Percentiles rank a stretch among this genome's conserved stretches.
These are phyloP conservation scores for Lentinula aciculospora DNA, from an alignment of 768 basidiomycete genomes.

Conservation along the genomic window DNA sequence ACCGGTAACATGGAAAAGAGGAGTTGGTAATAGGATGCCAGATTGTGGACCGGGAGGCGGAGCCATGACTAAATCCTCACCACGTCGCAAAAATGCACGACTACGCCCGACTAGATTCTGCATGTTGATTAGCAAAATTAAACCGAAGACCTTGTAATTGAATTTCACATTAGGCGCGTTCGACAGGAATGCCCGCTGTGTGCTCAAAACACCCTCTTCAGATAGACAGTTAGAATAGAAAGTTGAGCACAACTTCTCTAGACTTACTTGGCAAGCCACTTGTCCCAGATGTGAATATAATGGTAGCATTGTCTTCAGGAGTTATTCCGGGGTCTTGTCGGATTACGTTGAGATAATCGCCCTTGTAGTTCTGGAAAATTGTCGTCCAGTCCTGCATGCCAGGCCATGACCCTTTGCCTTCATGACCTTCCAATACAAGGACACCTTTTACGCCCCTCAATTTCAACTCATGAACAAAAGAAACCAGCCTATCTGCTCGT, in stretches of 20 bases:
- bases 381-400: slow-evolving; percentile 34
- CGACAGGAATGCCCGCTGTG: slow-evolving; percentile 43
- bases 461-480: slow-evolving; percentile 20
- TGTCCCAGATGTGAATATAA: slow-evolving; percentile 49
- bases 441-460: slow-evolving; percentile 27
- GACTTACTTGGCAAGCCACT: slow-evolving; percentile 12
- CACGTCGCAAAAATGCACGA: not conserved
- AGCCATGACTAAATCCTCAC: not conserved
- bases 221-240: slow-evolving; percentile 9
- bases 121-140: not conserved
- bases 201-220: slow-evolving; percentile 45
- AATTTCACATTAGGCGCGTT: slow-evolving; percentile 38
- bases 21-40: slow-evolving; percentile 1
- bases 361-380: slow-evolving; percentile 21
- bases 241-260: not conserved
- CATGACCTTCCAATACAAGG: slow-evolving; percentile 35
- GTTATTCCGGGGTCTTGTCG: slow-evolving; percentile 24
- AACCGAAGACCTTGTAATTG: not conserved
- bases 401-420: slow-evolving; percentile 37
- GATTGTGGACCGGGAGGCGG: not conserved
- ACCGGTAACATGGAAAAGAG: slow-evolving; percentile 5
- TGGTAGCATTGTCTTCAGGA: slow-evolving; percentile 44
- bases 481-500: slow-evolving; percentile 32
- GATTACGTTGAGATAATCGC: slow-evolving; percentile 22
- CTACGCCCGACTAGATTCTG: slow-evolving; percentile 1